Conservation (phyloP, 768 basidiomycete genomes). For the Scleroderma citrinum region DNA sequence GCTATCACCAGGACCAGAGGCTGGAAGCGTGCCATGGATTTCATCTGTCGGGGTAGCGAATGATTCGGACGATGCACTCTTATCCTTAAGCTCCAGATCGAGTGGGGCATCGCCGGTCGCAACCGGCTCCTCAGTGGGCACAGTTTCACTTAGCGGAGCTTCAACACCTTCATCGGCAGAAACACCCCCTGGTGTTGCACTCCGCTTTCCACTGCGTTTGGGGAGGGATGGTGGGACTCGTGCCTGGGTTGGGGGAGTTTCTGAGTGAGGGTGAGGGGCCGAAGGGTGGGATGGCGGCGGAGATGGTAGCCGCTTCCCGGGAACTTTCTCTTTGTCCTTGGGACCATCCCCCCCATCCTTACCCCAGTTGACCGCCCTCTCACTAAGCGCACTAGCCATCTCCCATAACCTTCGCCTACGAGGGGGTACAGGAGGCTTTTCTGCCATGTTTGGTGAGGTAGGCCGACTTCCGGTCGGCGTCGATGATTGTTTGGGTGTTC, state of each 20-base stretch:
- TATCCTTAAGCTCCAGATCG: constrained; percentile 7
- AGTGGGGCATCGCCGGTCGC: constrained; percentile 2
- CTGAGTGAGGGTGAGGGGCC: constrained; percentile 15
- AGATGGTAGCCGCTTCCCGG: constrained; percentile 10
- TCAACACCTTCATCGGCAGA: constrained; percentile 7
- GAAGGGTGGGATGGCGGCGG: no score
- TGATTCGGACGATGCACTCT: constrained; percentile 8
- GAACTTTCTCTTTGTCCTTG: constrained; percentile 30
- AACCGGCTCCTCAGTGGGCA: background rate
- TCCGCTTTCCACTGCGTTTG: constrained; percentile 39
- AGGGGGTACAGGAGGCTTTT: constrained; percentile 59
- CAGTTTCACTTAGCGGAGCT: background rate
- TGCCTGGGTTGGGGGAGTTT: constrained; percentile 7
- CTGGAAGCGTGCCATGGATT: constrained; percentile 8
- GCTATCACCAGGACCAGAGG: no score
- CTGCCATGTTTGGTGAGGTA: constrained; percentile 11
- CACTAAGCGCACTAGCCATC: constrained; percentile 57
- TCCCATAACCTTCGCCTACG: constrained; percentile 62
- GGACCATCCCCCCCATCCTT: constrained; percentile 26
- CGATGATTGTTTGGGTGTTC: background rate
- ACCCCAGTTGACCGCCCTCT: constrained; percentile 54
- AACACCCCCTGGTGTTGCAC: constrained; percentile 2
- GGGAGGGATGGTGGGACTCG: constrained; percentile 45
- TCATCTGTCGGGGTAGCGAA: constrained; percentile 20
- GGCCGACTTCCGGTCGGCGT: constrained; percentile 4